Evolutionary conservation across 805 yeast genomes (phyloP).

Genomic region (Kluyveromyces starmeri): DNA sequence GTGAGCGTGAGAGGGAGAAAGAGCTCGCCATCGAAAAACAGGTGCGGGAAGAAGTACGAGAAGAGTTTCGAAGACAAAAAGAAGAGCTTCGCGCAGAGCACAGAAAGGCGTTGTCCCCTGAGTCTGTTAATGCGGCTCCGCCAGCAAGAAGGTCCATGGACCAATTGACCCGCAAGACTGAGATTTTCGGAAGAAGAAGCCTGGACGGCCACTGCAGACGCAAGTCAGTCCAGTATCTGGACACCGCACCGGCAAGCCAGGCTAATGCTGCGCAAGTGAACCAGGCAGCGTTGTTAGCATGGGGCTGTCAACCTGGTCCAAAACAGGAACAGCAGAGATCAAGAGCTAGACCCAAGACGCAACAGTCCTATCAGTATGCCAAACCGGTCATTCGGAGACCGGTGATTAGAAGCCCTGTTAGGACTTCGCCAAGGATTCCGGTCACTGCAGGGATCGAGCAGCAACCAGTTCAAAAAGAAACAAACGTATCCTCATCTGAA

Average conservation of each 20-base stretch:
- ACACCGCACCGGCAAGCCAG: constrained; percentile 1
- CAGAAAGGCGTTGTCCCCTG: not conserved
- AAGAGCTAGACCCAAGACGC: constrained; percentile 1
- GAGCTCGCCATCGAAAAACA: constrained; percentile 21
- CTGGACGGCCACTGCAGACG: constrained; percentile 10
- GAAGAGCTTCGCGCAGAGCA: constrained; percentile 7
- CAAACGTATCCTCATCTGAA: not conserved
- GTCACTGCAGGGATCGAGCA: constrained; percentile 2
- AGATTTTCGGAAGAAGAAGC: constrained; percentile 10
- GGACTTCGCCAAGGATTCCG: constrained; percentile 3
- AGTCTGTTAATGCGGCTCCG: not conserved
- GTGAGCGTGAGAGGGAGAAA: constrained; percentile 15
- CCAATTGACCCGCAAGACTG: constrained; percentile 6
- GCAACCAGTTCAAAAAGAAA: not conserved
- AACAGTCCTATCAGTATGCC: constrained; percentile 14
- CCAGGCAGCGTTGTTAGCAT: constrained; percentile 19
- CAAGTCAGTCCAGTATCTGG: constrained; percentile 1
- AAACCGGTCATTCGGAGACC: constrained; percentile 18
- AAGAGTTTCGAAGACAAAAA: constrained; percentile 13
- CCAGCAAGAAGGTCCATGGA: constrained; percentile 7
- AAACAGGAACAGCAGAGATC: constrained; percentile 1
- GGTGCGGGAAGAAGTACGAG: constrained; percentile 17
- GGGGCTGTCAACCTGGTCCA: constrained; percentile 10
- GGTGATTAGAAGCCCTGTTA: constrained; percentile 13
- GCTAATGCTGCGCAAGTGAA: constrained; percentile 12